Evolutionary conservation across 495 filamentous ascomycete genomes (phyloP), one percentile per base, ranked within the genome.

Genomic region (Neurospora sublineolata): DNA sequence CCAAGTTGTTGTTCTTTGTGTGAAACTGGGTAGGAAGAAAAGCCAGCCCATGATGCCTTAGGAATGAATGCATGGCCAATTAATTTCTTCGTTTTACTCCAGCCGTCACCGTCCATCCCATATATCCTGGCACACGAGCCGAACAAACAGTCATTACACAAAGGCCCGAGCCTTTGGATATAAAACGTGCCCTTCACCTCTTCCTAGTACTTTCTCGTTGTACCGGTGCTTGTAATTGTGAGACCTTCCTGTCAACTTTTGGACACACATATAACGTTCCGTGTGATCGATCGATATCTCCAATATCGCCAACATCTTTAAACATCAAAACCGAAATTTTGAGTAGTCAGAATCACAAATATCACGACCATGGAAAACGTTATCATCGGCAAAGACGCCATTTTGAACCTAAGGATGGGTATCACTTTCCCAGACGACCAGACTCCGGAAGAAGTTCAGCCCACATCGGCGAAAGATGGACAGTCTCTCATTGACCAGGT

Each of bases 401-500:
- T 7, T 18, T 36, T 64, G 52, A 64, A 33, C 52, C 52, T 64
- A 14, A 64, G 27, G 7, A 64, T 64, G 52, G 52, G 52, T 16
- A 64, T 64, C 52, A 64, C 52, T 7, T 64, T 18, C 27, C 27
- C 52, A 18, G 12, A 64, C 52, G 52, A 36, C 52, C 52, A 33
- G 14, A 1, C 52, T 6, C 27, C 27, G 0, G 52, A 64, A 27
- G 20, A 58, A 7, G 52, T 64, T 16, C 52, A 33, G 6, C 52
- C 52, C 52, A 33, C 27, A 36, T 30, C 52, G 27, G 27, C 12
- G 1, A 72, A 80, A 67, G 77, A 81, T 77, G 85, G 91, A 76
- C 86, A 87, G 46, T 80, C 84, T 68, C 90, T 93, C 84, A 92
- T 89, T 41, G 84, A 89, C 76, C 82, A 83, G 74, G 90, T 93